Evolutionary conservation across 768 basidiomycete species (phyloP).

Genomic region (Galerina marginata): DNA sequence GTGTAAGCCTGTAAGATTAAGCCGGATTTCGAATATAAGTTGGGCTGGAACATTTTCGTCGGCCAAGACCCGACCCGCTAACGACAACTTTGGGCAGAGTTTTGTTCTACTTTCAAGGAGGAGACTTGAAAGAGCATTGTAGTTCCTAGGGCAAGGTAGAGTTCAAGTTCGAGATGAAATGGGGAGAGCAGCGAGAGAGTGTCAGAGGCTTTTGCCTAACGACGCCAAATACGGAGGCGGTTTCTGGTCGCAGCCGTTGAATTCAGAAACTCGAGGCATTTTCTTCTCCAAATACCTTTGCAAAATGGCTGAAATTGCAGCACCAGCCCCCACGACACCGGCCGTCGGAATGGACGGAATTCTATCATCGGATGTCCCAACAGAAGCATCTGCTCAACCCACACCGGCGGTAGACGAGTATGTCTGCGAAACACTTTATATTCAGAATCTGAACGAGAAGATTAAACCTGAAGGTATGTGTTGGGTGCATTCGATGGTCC

Average conservation of each 20-base stretch:
- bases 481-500: slow-evolving; percentile 8
- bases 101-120: neutral
- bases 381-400: slow-evolving; percentile 18
- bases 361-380: slow-evolving; percentile 15
- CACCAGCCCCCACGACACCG: slow-evolving; percentile 22
- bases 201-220: slow-evolving; percentile 15
- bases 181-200: neutral
- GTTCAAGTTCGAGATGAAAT: neutral
- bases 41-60: neutral
- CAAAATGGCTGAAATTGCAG: slow-evolving; percentile 28
- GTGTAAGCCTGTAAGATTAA: slow-evolving; percentile 2
- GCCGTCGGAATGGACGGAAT: slow-evolving; percentile 38
- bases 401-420: slow-evolving; percentile 25
- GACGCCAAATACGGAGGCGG: slow-evolving; percentile 15
- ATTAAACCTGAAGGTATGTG: slow-evolving; percentile 75
- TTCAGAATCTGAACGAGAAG: slow-evolving; percentile 96
- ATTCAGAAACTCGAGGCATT: neutral
- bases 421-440: slow-evolving; percentile 87
- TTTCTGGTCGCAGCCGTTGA: neutral
- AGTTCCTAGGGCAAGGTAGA: neutral
- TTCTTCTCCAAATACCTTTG: slow-evolving; percentile 3
- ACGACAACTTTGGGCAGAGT: too few species aligned
- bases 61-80: neutral
- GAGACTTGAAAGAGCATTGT: neutral
- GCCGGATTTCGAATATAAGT: slow-evolving; percentile 16